Evolutionary conservation across 2,329 filamentous ascomycete species (phyloP), one percentile per base, ranked within the genome.

Genomic region (Tothia fuscella): DNA sequence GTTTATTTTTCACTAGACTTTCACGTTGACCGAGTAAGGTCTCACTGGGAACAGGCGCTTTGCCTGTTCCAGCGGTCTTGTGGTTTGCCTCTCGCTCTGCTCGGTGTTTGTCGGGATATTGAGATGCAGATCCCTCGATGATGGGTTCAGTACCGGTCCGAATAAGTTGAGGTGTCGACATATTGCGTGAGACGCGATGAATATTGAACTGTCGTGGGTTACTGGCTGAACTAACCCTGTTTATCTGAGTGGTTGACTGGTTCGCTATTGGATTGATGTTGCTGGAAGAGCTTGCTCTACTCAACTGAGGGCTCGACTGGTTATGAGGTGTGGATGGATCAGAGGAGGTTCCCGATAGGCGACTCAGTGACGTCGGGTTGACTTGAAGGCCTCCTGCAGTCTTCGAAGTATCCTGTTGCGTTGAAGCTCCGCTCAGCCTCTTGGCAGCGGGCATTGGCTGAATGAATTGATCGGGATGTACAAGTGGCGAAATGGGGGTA

Each of bases 41-140:
- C 3, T 37, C 24, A 10, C 30, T 34, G 6, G 22, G 17, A 26
- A 6, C 19, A 24, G 34, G 32, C 17, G 17, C 21, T 16, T 20
- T 14, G 14, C 24, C 29, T 38, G 41, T 30, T 19, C 41, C 31
- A 29, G 33, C 24, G 13, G n/a, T 25, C 17, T 43, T 43, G 20
- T 41, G 33, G 32, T 34, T 41, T 7, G 29, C 39, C n/a, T 22
- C 16, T 26, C 39, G 30, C 20, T 21, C 30, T 9, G 16, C 31
- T 10, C 10, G 7, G 13, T 10, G 31, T 34, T 17, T 34, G 10
- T 17, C 31, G 9, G 20, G 9, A 12, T 9, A 9, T 10, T 7
- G 31, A 10, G 31, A 34, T 19, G 31, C 31, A 10, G 31, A 19
- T 19, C 31, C n/a, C 9, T 12, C 31, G 10, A 34, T 34, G 9